Evolutionary conservation across 2,329 filamentous ascomycete genomes (phyloP).

Genomic region (Xylariaceae sp.): DNA sequence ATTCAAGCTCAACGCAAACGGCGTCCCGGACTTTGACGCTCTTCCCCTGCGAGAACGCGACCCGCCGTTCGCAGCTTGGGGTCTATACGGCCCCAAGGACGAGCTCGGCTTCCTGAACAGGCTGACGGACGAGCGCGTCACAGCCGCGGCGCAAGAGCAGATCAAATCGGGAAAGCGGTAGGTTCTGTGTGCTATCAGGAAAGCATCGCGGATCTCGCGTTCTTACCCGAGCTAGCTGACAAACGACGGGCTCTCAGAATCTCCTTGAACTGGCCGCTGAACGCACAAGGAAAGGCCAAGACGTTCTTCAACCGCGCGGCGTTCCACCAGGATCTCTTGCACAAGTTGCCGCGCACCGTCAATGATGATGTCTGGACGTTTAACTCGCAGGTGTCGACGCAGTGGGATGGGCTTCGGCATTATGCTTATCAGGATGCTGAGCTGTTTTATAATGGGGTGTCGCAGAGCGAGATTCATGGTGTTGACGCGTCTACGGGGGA

Average conservation of each 20-base stretch:
- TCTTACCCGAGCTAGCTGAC: background rate
- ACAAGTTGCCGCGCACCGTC: conserved; percentile 48
- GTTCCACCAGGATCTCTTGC: conserved; percentile 51
- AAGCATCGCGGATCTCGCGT: conserved; percentile 5
- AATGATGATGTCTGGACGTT: conserved; percentile 59
- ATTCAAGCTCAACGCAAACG: conserved; percentile 38
- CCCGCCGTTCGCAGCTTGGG: conserved; percentile 44
- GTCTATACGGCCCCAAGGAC: conserved; percentile 52
- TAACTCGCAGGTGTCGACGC: conserved; percentile 55
- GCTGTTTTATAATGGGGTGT: conserved; percentile 15
- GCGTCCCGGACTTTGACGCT: conserved; percentile 45
- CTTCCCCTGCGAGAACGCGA: conserved; percentile 45
- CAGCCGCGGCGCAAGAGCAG: conserved; percentile 45
- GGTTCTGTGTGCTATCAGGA: background rate
- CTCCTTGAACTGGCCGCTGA: conserved; percentile 57
- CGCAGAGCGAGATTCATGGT: conserved; percentile 15
- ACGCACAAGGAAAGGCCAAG: conserved; percentile 45
- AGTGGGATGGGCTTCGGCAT: conserved; percentile 55
- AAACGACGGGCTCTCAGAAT: conserved; percentile 36
- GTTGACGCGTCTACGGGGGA: conserved; percentile 11
- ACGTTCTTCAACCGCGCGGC: conserved; percentile 53
- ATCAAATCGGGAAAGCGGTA: conserved; percentile 52
- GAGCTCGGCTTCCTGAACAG: conserved; percentile 59
- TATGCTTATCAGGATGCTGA: conserved; percentile 45
- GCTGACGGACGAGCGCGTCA: conserved; percentile 52